Conservation (phyloP, 805 yeast genomes). For the Osmozyma mogii region DNA sequence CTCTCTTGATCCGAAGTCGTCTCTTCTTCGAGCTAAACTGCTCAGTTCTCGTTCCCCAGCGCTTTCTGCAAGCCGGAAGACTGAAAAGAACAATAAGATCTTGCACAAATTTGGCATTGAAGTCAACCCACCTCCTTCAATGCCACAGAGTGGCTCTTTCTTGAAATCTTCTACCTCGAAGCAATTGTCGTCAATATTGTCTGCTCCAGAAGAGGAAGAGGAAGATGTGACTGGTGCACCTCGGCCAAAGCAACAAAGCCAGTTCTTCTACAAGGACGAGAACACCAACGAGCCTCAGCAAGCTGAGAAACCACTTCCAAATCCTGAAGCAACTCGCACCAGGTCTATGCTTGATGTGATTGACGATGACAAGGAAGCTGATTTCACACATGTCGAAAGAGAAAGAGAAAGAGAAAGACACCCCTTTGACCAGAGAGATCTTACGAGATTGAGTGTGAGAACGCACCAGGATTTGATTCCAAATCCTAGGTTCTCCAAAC, state of each 20-base stretch:
- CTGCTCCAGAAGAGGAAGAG: constrained; percentile 1
- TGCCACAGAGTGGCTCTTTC: constrained; percentile 8
- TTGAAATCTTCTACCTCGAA: constrained; percentile 33
- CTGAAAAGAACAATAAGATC: constrained; percentile 24
- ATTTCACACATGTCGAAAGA: background rate
- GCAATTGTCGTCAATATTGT: constrained; percentile 16
- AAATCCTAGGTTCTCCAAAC: constrained; percentile 35
- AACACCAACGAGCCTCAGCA: background rate
- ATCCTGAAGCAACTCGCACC: constrained; percentile 5
- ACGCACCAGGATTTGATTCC: constrained; percentile 22
- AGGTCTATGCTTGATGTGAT: constrained; percentile 18
- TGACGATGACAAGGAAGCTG: constrained; percentile 10
- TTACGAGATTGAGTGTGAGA: background rate
- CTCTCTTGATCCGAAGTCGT: constrained; percentile 33
- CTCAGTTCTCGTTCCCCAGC: constrained; percentile 21
- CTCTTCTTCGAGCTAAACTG: constrained; percentile 31
- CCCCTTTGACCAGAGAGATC: constrained; percentile 3
- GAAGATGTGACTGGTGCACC: background rate
- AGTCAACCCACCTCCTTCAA: constrained; percentile 11
- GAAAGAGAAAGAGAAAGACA: constrained; percentile 3
- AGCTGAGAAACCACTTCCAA: constrained; percentile 3
- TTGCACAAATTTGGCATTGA: constrained; percentile 33
- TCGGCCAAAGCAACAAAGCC: constrained; percentile 7
- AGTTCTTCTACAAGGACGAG: constrained; percentile 12
- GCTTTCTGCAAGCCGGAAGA: constrained; percentile 3